Evolutionary conservation across 176 grass and related monocot species (phyloP).

Genomic region (Bonia amplexicaulis): DNA sequence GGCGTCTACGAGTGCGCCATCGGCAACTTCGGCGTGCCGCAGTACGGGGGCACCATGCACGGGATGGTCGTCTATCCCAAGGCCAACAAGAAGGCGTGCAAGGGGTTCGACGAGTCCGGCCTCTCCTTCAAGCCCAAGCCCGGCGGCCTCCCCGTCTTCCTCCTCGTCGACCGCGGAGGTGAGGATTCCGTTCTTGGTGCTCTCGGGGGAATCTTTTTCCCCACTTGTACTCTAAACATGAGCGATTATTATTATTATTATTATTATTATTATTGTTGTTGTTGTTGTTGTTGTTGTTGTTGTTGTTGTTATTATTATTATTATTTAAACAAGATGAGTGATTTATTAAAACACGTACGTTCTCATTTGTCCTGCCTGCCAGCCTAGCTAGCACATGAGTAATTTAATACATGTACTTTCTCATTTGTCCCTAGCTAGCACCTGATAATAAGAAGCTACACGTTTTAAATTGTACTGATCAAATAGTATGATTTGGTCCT

Average conservation of each 20-base stretch:
- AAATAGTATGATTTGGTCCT: neutral
- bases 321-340: neutral
- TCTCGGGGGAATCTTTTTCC: neutral
- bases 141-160: slow-evolving; percentile 63
- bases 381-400: neutral
- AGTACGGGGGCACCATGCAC: slow-evolving; percentile 85
- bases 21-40: slow-evolving; percentile 87
- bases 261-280: too few relatives aligned
- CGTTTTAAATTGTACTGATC: neutral
- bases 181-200: neutral
- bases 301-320: neutral
- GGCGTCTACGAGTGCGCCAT: slow-evolving; percentile 81
- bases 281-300: too few relatives aligned
- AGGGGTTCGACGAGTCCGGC: slow-evolving; percentile 41
- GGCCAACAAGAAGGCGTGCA: slow-evolving; percentile 62
- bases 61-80: slow-evolving; percentile 79
- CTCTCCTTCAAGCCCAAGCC: slow-evolving; percentile 66
- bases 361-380: neutral
- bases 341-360: neutral
- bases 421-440: neutral
- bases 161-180: slow-evolving; percentile 83
- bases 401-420: neutral
- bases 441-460: too few relatives aligned
- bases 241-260: neutral
- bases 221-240: neutral